phyloP scores from a whole-genome alignment of 2,329 filamentous ascomycete species.

The Zarea fungicola region DNA sequence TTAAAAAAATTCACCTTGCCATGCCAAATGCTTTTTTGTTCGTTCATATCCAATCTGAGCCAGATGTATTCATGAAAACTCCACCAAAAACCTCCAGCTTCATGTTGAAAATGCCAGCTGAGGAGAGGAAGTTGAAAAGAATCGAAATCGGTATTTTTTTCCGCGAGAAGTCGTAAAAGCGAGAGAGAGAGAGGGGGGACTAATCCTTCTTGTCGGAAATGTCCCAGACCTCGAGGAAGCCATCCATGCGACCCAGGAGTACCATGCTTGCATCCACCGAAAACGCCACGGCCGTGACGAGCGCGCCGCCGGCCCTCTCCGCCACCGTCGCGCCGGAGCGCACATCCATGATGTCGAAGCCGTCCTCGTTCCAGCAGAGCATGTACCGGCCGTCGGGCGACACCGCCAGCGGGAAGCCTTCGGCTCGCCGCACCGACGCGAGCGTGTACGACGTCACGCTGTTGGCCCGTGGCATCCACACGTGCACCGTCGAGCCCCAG shows the following conservation, averaged over 20 bases:
- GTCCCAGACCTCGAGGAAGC: conserved; percentile 30
- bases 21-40: too few relatives aligned
- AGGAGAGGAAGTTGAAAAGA: too few relatives aligned
- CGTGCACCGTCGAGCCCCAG: conserved; percentile 33
- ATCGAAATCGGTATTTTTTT: too few relatives aligned
- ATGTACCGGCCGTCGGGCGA: conserved; percentile 34
- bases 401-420: conserved; percentile 37
- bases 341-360: conserved; percentile 37
- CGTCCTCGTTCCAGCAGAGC: conserved; percentile 35
- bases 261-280: conserved; percentile 25
- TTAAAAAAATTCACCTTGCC: too few relatives aligned
- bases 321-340: conserved; percentile 28
- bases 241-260: conserved; percentile 31
- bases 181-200: too few relatives aligned
- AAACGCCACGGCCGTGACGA: conserved; percentile 34
- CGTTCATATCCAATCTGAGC: too few relatives aligned
- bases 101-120: too few relatives aligned
- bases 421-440: conserved; percentile 25
- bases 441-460: conserved; percentile 32
- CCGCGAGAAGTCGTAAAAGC: too few relatives aligned
- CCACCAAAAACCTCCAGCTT: too few relatives aligned
- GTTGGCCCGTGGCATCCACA: conserved; percentile 31
- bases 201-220: conserved; percentile 12
- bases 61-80: too few relatives aligned
- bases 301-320: conserved; percentile 18